Conservation (phyloP, 176 grass and related monocot genomes). For the Hsuehochloa calcarea region DNA sequence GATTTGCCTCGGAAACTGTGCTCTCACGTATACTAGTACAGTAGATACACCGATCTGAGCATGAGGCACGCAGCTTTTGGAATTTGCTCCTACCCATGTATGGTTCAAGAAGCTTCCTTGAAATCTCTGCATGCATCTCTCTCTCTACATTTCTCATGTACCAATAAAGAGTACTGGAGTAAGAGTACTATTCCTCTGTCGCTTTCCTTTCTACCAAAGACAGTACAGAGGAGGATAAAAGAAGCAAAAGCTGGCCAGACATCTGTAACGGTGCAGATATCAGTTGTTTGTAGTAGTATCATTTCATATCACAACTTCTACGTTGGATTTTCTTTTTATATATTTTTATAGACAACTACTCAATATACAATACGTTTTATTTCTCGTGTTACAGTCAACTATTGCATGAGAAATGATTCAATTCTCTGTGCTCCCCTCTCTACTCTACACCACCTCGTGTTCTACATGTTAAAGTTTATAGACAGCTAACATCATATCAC, state of each 20-base stretch:
- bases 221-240: not conserved
- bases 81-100: constrained; percentile 31
- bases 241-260: not conserved
- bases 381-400: no score
- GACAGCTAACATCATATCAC: no score
- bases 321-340: no score
- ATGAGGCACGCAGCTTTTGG: constrained; percentile 17
- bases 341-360: no score
- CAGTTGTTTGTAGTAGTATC: no score
- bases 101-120: constrained; percentile 63
- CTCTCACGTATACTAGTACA: not conserved
- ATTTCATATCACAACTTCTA: no score
- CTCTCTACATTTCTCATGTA: constrained; percentile 38
- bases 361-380: no score
- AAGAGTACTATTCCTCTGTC: not conserved
- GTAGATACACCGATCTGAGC: not conserved
- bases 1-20: constrained; percentile 58
- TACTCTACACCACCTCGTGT: no score
- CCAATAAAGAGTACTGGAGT: constrained; percentile 31
- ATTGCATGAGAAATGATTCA: no score
- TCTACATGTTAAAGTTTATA: no score
- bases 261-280: no score
- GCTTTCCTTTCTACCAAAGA: not conserved
- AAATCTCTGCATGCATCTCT: constrained; percentile 37
- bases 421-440: no score